phyloP scores from a whole-genome alignment of 2,329 filamentous ascomycete species.

The Coniochaeta sp. region DNA sequence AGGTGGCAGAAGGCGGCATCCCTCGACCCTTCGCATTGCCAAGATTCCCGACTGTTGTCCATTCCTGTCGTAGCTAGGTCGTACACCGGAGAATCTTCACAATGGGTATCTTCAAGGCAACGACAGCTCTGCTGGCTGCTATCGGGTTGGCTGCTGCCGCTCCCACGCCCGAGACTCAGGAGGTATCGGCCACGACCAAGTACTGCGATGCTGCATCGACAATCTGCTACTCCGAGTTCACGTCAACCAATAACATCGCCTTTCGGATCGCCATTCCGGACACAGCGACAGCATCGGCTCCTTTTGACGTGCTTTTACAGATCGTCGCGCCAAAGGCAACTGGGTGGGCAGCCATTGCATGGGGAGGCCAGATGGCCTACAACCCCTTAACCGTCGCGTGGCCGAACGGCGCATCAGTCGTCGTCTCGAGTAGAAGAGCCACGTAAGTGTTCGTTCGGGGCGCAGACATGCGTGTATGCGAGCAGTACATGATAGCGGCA shows the following conservation, averaged over 20 bases:
- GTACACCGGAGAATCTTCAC: not conserved
- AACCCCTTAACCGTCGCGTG: conserved; percentile 31
- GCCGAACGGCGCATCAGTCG: conserved; percentile 24
- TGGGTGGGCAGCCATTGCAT: conserved; percentile 32
- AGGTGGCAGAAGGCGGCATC: not conserved
- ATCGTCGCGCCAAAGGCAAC: conserved; percentile 28
- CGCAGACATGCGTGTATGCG: not conserved
- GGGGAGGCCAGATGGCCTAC: conserved; percentile 33
- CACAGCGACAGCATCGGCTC: conserved; percentile 16
- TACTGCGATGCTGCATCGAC: conserved; percentile 18
- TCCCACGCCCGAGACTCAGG: conserved; percentile 7
- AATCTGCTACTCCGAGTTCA: conserved; percentile 21
- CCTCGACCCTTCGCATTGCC: not conserved
- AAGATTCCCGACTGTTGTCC: not conserved
- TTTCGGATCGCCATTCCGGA: conserved; percentile 22
- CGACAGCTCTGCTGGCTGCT: conserved; percentile 10
- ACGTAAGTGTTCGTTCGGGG: conserved; percentile 17
- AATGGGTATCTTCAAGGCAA: conserved; percentile 16
- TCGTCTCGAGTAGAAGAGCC: conserved; percentile 29
- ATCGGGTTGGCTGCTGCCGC: conserved; percentile 5
- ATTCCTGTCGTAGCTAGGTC: not conserved
- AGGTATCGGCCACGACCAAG: conserved; percentile 12
- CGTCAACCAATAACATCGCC: conserved; percentile 15
- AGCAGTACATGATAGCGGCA: not conserved
- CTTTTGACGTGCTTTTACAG: conserved; percentile 28